Evolutionary conservation across 2,329 filamentous ascomycete genomes (phyloP).

Genomic region (Sphaceloma murrayae): DNA sequence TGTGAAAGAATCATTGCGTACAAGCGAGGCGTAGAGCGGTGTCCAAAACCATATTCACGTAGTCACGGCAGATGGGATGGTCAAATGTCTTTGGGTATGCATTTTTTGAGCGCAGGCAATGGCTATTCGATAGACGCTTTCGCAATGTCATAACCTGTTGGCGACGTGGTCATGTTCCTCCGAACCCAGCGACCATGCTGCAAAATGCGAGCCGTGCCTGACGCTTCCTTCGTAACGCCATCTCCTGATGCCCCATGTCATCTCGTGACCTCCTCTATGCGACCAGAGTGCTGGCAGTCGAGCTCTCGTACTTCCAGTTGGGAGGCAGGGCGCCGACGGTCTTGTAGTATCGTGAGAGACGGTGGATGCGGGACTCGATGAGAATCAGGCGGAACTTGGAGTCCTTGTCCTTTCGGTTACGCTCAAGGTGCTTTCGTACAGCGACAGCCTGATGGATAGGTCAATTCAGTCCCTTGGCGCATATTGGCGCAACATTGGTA

Average conservation of each 20-base stretch:
- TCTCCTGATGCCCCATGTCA: constrained; percentile 3
- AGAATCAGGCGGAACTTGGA: constrained; percentile 92
- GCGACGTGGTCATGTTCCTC: neutral
- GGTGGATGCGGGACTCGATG: neutral
- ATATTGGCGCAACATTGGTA: neutral
- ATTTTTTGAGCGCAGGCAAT: constrained; percentile 10
- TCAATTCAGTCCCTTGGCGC: neutral
- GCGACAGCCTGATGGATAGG: constrained; percentile 61
- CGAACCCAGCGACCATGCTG: neutral
- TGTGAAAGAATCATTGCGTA: neutral
- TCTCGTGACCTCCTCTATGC: constrained; percentile 50
- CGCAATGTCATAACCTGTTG: neutral
- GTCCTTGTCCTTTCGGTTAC: constrained; percentile 99
- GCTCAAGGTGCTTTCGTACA: constrained; percentile 99
- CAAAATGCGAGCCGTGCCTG: too few species aligned
- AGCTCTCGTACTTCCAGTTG: constrained; percentile 98
- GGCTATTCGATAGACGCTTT: constrained; percentile 2
- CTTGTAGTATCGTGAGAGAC: constrained; percentile 53
- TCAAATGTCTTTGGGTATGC: constrained; percentile 15
- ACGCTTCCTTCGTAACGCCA: constrained; percentile 5
- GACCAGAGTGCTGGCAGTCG: constrained; percentile 89
- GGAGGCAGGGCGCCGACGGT: constrained; percentile 73
- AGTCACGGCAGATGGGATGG: neutral
- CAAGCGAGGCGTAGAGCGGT: neutral
- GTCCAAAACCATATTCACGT: neutral